Base-by-base conservation (phyloP, 768 basidiomycete species). In the Chalciporus sphaerocephalus region DNA sequence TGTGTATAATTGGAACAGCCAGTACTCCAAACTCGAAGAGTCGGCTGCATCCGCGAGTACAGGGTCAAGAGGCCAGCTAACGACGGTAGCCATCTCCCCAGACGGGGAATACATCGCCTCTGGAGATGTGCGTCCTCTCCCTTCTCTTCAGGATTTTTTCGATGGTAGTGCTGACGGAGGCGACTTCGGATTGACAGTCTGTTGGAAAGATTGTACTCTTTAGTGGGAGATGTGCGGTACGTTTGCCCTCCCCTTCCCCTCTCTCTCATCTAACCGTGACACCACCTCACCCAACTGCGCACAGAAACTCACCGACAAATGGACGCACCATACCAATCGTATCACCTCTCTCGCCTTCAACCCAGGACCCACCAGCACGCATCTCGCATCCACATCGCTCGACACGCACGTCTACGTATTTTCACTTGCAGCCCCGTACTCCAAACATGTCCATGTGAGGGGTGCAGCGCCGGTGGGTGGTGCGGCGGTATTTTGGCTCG, bases 321-420 rank as follows among this genome's bases (percentile, higher is more conserved):
- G 95, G 95, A 78, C 87, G 7, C 81, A 84, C 71, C 95, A 98
- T 68, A 74, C 83, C 8, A 89, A 81, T 1, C 83, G 90, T 22
- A 78, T 97, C 49, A 78, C 84, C 54, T 80, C 88, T 9, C 74
- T 98, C 9, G 48, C 61, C 2, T 65, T 65, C 45, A 44, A 40
- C 4, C 41, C n/a, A n/a, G n/a, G n/a, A n/a, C n/a, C 47, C 8
- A 81, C 87, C 6, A 54, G 78, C 6, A 74, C 74, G 50, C 82
- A 93, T 58, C 78, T 87, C 51, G 93, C 83, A 10, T 92, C 92
- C 4, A 92, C 86, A 10, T 90, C 92, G 16, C 74, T 95, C n/a
- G 95, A 98, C 62, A 94, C 93, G 23, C 80, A 92, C 53, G 80
- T 95, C 5, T 96, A 92, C 58, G 69, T 97, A 20, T 97, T 89